These are phyloP conservation scores for Phytophthora boehmeriae DNA, from an alignment of 352 stramenopile genomes.

Conservation along the genomic window DNA sequence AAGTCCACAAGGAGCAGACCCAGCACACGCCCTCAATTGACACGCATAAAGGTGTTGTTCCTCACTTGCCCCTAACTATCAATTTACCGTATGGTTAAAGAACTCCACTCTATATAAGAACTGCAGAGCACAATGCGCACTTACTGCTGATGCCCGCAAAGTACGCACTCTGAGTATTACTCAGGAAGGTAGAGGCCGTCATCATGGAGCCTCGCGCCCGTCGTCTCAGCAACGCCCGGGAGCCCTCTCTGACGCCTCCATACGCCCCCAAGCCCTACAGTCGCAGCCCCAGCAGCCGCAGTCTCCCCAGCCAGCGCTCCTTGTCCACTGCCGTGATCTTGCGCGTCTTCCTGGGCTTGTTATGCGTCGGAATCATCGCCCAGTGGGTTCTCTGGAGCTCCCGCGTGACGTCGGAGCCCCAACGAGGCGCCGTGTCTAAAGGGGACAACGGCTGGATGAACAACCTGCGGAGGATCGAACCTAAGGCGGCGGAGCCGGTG, in stretches of 20 bases:
- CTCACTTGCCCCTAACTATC: constrained; percentile 44
- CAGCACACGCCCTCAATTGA: constrained; percentile 46
- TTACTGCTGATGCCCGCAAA: constrained; percentile 9
- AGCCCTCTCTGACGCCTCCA: constrained; percentile 22
- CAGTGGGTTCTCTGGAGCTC: constrained; percentile 57
- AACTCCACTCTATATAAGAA: neutral
- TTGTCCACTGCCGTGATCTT: constrained; percentile 43
- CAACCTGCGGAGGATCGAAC: constrained; percentile 42
- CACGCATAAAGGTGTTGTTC: constrained; percentile 57
- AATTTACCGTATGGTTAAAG: constrained; percentile 10
- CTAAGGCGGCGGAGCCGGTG: constrained; percentile 8
- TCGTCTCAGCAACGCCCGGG: constrained; percentile 33
- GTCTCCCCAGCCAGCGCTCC: neutral
- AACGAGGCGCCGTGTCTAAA: neutral
- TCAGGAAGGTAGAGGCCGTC: neutral
- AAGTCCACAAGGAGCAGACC: constrained; percentile 8
- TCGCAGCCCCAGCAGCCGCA: constrained; percentile 13
- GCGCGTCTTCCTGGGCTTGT: constrained; percentile 44
- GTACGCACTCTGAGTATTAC: too few species aligned
- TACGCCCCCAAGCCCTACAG: constrained; percentile 18
- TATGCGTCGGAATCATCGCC: constrained; percentile 47
- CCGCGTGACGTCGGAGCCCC: constrained; percentile 12
- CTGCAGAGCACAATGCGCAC: neutral
- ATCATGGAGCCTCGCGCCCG: constrained; percentile 56
- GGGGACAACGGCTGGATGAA: constrained; percentile 46